Evolutionary conservation across 805 yeast genomes (phyloP).

Genomic region (Teunomyces pallodes): DNA sequence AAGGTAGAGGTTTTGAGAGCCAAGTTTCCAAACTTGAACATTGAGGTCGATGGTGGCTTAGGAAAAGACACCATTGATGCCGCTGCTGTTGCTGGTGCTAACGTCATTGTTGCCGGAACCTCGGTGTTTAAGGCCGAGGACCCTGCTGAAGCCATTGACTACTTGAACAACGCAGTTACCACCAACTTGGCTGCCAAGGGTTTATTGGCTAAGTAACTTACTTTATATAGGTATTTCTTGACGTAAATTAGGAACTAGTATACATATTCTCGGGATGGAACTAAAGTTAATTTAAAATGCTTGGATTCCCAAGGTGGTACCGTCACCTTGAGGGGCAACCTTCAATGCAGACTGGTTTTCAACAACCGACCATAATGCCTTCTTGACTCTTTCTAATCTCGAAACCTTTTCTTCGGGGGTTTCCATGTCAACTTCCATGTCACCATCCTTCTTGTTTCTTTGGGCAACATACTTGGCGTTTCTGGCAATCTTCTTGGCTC

Average conservation of each 20-base stretch:
- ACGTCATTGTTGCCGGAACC: conserved; percentile 97
- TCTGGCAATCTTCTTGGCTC: conserved; percentile 75
- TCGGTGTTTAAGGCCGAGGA: conserved; percentile 83
- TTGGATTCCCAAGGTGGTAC: conserved; percentile 84
- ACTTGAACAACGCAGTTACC: conserved; percentile 62
- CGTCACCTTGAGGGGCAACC: conserved; percentile 54
- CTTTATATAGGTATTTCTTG: neutral
- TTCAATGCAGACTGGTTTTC: conserved; percentile 53
- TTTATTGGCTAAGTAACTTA: conserved; percentile 3
- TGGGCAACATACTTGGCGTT: conserved; percentile 68
- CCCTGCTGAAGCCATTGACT: conserved; percentile 71
- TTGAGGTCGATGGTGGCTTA: conserved; percentile 96
- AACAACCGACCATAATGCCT: conserved; percentile 70
- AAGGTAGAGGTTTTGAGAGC: conserved; percentile 77
- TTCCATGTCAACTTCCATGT: conserved; percentile 51
- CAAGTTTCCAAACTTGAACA: conserved; percentile 74
- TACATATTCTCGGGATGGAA: conserved; percentile 2
- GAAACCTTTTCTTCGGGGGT: conserved; percentile 21
- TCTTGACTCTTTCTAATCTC: conserved; percentile 51
- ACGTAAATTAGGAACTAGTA: conserved; percentile 1
- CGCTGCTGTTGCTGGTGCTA: conserved; percentile 97
- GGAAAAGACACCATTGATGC: conserved; percentile 79
- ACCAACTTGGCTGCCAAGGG: conserved; percentile 31
- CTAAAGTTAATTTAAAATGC: conserved; percentile 34
- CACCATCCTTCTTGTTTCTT: conserved; percentile 37